phyloP scores from a whole-genome alignment of 2,329 filamentous ascomycete species.

The Claviceps capensis region DNA sequence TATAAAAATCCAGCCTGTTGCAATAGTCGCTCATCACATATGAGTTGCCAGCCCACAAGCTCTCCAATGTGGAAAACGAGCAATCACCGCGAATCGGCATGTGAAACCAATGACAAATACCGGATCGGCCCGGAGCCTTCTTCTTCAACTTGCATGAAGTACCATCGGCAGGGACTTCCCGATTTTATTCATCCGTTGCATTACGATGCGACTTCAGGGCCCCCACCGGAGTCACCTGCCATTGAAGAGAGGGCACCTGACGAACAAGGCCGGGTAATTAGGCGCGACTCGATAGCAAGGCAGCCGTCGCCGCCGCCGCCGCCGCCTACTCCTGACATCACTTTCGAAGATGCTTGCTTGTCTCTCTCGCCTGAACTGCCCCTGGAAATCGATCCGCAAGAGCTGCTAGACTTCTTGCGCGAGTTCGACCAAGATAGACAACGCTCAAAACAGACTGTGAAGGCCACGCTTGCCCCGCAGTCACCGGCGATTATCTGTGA shows the following conservation, averaged over 20 bases:
- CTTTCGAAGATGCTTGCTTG: not conserved
- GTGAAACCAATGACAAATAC: not conserved
- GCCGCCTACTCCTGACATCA: not conserved
- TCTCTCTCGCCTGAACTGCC: not conserved
- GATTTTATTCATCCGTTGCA: not conserved
- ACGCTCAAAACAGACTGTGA: not conserved
- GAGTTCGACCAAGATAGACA: conserved; percentile 1
- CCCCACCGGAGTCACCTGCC: not conserved
- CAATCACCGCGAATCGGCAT: not conserved
- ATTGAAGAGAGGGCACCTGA: not conserved
- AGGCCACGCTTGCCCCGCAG: not conserved
- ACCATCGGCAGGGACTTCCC: not conserved
- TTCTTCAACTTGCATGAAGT: not conserved
- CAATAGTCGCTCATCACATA: not conserved
- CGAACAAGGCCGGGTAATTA: conserved; percentile 1
- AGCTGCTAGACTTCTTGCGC: conserved; percentile 4
- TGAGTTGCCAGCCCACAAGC: not conserved
- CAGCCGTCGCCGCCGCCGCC: not conserved
- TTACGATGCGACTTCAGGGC: not conserved
- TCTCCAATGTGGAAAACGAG: not conserved
- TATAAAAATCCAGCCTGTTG: not conserved
- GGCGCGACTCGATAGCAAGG: not conserved
- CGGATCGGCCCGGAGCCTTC: not conserved
- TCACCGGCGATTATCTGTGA: not conserved
- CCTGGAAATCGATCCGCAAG: conserved; percentile 2